Evolutionary conservation across 148 eudicot species (phyloP).

Genomic region (Bassia scoparia): DNA sequence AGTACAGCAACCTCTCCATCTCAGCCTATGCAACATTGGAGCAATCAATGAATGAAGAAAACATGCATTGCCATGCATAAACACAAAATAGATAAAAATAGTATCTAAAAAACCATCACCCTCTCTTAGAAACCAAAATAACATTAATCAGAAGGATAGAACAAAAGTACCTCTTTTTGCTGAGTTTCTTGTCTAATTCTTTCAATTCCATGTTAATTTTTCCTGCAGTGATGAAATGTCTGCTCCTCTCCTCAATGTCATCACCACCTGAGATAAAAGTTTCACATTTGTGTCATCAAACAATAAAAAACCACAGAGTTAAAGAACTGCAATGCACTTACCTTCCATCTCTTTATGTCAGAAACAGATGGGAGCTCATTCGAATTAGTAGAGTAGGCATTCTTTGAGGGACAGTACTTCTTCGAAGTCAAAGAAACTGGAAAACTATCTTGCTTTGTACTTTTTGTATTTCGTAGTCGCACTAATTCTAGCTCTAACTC

Average conservation of each 20-base stretch:
- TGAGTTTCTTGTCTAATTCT: conserved; percentile 79
- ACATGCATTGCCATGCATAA: not conserved
- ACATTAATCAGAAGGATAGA: not conserved
- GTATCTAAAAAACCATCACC: not conserved
- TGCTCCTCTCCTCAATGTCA: conserved; percentile 74
- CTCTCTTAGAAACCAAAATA: not conserved
- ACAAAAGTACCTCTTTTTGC: conserved; percentile 71
- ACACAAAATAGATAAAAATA: not conserved
- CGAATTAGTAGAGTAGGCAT: conserved; percentile 24
- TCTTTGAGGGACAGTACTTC: conserved; percentile 55
- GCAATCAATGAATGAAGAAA: not conserved
- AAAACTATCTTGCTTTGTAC: conserved; percentile 36
- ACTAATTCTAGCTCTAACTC: conserved; percentile 69
- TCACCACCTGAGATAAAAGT: conserved; percentile 30
- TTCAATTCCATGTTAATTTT: conserved; percentile 67
- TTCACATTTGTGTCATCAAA: not conserved
- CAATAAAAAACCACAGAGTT: too few relatives aligned
- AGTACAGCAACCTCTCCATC: conserved; percentile 66
- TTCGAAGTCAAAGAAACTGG: conserved; percentile 48
- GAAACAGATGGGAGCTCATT: conserved; percentile 41
- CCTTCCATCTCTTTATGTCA: conserved; percentile 45
- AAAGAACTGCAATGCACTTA: conserved; percentile 12
- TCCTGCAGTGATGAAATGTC: conserved; percentile 94
- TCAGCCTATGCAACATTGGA: conserved; percentile 55
- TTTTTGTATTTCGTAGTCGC: conserved; percentile 40